Evolutionary conservation across 768 basidiomycete genomes (phyloP).

Genomic region (Tylopilus intermedius): DNA sequence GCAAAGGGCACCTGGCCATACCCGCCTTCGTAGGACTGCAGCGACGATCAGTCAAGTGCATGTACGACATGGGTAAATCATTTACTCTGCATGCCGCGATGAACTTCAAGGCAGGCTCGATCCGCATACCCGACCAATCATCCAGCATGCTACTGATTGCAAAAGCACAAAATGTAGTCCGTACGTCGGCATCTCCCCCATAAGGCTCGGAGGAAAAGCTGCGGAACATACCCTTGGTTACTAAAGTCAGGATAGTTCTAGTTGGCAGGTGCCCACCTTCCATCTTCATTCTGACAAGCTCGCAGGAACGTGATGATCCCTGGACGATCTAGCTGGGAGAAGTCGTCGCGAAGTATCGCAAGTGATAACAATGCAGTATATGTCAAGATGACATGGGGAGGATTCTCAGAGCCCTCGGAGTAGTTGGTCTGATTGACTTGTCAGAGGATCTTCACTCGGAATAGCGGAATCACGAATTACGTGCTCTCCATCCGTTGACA

Average conservation of each 20-base stretch:
- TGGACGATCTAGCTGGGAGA: constrained; percentile 59
- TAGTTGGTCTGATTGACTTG: constrained; percentile 30
- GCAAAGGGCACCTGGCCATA: constrained; percentile 78
- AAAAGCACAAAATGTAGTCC: constrained; percentile 85
- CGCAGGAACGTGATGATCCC: constrained; percentile 66
- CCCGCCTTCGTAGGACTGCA: constrained; percentile 87
- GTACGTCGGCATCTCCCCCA: constrained; percentile 69
- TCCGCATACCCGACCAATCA: constrained; percentile 73
- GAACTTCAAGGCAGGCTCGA: constrained; percentile 56
- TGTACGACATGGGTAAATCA: not conserved
- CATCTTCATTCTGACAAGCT: constrained; percentile 72
- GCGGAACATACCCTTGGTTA: constrained; percentile 4
- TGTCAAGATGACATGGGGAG: constrained; percentile 87
- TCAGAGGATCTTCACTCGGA: constrained; percentile 5
- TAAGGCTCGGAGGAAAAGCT: constrained; percentile 73
- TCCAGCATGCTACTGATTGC: constrained; percentile 73
- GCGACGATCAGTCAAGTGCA: not conserved
- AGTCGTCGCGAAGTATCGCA: constrained; percentile 83
- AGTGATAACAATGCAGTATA: constrained; percentile 86
- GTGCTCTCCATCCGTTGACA: constrained; percentile 38
- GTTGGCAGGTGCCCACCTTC: constrained; percentile 52
- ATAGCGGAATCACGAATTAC: constrained; percentile 8
- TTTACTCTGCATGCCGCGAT: constrained; percentile 70
- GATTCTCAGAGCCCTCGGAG: constrained; percentile 47
- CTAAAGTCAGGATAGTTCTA: constrained; percentile 11